Base-by-base conservation (phyloP, 2,329 filamentous ascomycete species). In the Zymoseptoria passerinii region DNA sequence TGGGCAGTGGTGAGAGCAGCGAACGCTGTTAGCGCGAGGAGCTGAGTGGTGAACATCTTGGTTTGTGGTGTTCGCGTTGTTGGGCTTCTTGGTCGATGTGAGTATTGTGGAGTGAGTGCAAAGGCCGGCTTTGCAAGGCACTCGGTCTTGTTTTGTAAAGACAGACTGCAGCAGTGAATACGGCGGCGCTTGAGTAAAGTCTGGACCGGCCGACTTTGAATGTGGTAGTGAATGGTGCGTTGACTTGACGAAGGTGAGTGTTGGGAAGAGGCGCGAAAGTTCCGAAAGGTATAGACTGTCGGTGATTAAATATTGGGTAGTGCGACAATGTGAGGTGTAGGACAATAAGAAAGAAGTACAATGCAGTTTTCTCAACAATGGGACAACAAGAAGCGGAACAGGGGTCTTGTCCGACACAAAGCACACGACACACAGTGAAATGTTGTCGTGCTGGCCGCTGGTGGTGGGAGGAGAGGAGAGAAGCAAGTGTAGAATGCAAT, bases 1-100 rank as follows among this genome's bases (percentile, higher is more conserved):
- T 96, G 92, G 40, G 83, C 86, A 28, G 62, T 59, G 20, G 68
- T 58, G 48, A 62, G 29, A 8, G 60, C 59, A 16, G 61, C 64
- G 28, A 70, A 62, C 20, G 67, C 61, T 48, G 75, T 56, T 29
- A 67, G 61, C 27, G 50, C 56, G 18, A 40, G n/a, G 16, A 7
- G 29, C 50, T 29, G 19, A 4, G 20, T 29, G 6, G 3, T 50
- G 19, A 27, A 20, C 19, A 50, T 20, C n/a, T 58, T 29, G n/a
- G 29, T 48, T 18, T 23, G 28, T 27, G 54, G 13, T 52, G 50
- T 29, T 50, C 18, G 57, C n/a, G 28, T 51, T 23, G 23, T 19
- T 52, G 57, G 57, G 60, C 50, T 50, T 61, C 28, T 44, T 60
- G 29, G 28, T 50, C 56, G 28, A 18, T n/a, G 40, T 50, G 55